These are phyloP conservation scores for Megacollybia marginata DNA, from an alignment of 768 basidiomycete genomes.

Conservation along the genomic window DNA sequence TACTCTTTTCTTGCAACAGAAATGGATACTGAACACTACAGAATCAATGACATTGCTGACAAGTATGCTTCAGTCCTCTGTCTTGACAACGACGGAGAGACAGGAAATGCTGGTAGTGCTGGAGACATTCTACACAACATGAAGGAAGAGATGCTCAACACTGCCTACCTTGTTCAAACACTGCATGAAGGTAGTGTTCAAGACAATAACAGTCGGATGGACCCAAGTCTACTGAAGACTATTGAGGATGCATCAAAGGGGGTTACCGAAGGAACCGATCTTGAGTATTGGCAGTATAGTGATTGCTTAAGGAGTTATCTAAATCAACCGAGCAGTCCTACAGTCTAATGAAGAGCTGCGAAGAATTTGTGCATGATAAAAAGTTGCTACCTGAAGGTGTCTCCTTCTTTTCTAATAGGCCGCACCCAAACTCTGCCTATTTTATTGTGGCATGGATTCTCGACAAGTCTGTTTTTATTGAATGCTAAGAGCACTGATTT, in stretches of 20 bases:
- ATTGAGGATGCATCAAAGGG: constrained; percentile 17
- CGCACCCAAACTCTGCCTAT: constrained; percentile 8
- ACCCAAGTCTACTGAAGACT: background rate
- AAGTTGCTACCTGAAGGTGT: constrained; percentile 9
- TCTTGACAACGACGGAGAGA: too few relatives aligned
- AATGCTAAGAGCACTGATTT: background rate
- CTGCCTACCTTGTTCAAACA: background rate
- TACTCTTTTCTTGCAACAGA: too few relatives aligned
- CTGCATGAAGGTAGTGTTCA: background rate
- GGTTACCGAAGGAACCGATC: constrained; percentile 20
- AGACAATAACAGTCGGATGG: too few relatives aligned
- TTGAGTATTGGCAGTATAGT: constrained; percentile 20
- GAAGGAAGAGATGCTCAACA: background rate
- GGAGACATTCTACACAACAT: background rate
- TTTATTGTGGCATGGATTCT: constrained; percentile 24
- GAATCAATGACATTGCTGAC: too few relatives aligned
- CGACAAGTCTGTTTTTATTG: constrained; percentile 9
- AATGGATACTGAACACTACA: too few relatives aligned
- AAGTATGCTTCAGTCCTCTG: too few relatives aligned
- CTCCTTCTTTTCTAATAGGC: constrained; percentile 11
- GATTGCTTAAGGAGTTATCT: background rate
- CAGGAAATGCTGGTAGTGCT: background rate
- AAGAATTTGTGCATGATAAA: constrained; percentile 8
- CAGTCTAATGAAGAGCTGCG: constrained; percentile 12
- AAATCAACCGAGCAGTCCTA: background rate